Conservation (phyloP, 129 eudicot species). For the Pulicaria dysenterica region DNA sequence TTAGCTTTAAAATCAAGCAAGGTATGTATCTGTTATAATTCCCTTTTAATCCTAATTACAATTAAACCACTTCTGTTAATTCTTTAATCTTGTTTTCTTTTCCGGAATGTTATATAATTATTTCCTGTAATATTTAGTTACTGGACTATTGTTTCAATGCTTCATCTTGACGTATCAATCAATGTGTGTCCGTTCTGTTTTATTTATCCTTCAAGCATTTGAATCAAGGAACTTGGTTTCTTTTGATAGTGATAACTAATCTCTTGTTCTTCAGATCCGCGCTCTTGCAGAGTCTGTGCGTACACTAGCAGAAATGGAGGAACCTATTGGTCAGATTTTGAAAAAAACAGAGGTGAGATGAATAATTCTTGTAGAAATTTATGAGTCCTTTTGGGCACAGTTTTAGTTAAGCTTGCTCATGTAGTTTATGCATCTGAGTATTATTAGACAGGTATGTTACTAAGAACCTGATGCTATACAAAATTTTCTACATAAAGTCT, state of each 20-base stretch:
- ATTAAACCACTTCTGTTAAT: background rate
- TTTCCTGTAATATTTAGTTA: background rate
- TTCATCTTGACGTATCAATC: no score
- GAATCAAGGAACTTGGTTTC: background rate
- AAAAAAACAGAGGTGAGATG: constrained; percentile 77
- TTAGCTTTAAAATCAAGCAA: constrained; percentile 66
- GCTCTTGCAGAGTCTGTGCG: constrained; percentile 82
- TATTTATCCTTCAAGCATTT: background rate
- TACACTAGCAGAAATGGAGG: constrained; percentile 81
- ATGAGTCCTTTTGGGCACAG: background rate
- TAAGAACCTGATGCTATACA: no score
- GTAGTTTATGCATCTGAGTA: background rate
- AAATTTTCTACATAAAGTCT: no score
- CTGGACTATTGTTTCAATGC: background rate
- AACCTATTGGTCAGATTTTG: constrained; percentile 72
- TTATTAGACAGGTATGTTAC: background rate
- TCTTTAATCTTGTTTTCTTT: background rate
- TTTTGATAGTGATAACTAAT: constrained; percentile 16
- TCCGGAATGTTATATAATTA: background rate
- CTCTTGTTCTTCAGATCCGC: constrained; percentile 48
- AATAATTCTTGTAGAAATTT: constrained; percentile 3
- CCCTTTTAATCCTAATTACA: no score
- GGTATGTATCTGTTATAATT: constrained; percentile 40
- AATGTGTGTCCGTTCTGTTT: no score
- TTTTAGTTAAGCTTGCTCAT: background rate